Evolutionary conservation across 2,329 filamentous ascomycete genomes (phyloP).

Genomic region (Stenocarpella maydis): DNA sequence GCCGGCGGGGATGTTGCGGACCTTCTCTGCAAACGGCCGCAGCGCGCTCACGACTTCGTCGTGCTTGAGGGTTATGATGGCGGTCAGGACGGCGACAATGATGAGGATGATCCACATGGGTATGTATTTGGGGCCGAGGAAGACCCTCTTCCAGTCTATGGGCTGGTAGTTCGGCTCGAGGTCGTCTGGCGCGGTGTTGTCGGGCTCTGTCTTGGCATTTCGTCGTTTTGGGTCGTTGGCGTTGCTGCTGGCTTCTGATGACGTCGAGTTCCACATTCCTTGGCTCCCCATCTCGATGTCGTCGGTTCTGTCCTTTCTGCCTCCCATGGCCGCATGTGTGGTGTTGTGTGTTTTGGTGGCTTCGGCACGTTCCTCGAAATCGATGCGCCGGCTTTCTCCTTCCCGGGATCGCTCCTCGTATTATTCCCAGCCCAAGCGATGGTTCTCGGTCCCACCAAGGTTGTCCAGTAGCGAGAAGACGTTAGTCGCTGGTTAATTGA

Average conservation of each 20-base stretch:
- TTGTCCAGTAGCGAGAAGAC: not conserved
- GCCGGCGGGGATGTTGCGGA: conserved; percentile 48
- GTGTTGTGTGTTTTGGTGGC: not conserved
- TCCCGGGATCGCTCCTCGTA: not conserved
- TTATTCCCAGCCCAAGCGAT: not conserved
- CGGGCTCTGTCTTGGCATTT: conserved; percentile 13
- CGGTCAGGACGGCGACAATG: conserved; percentile 42
- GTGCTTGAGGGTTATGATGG: conserved; percentile 48
- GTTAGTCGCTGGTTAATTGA: not conserved
- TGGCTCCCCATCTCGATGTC: conserved; percentile 34
- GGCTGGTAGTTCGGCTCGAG: conserved; percentile 46
- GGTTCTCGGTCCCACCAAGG: not conserved
- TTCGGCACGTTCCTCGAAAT: not conserved
- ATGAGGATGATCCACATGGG: conserved; percentile 41
- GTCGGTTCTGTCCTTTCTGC: conserved; percentile 23
- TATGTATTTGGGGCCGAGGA: conserved; percentile 47
- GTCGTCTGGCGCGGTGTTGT: conserved; percentile 11
- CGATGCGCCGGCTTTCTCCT: not conserved
- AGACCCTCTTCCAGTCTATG: conserved; percentile 47
- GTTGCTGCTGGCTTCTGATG: conserved; percentile 27
- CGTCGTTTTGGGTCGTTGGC: conserved; percentile 26
- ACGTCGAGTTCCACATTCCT: conserved; percentile 26
- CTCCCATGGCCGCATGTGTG: conserved; percentile 36
- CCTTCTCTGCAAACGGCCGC: conserved; percentile 47
- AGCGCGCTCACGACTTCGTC: conserved; percentile 48